Percentiles rank a stretch among this genome's conserved stretches.
These are phyloP conservation scores for Onygena corvina DNA, from an alignment of 2,329 filamentous ascomycete genomes.

Conservation along the genomic window DNA sequence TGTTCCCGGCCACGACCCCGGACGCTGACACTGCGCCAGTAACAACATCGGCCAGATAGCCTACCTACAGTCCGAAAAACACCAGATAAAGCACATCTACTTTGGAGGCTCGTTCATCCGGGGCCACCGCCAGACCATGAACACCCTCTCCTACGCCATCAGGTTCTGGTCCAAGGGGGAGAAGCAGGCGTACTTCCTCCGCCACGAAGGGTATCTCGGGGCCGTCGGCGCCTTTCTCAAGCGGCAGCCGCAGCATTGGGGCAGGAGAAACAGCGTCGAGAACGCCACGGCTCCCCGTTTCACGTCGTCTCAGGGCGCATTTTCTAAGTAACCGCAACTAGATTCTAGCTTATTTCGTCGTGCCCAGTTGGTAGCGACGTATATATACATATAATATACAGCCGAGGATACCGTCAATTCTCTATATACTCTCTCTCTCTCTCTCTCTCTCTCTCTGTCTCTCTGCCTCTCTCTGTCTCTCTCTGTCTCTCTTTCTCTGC, in stretches of 20 bases:
- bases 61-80: slow-evolving; percentile 92
- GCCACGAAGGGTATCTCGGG: slow-evolving; percentile 91
- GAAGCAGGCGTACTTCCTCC: slow-evolving; percentile 90
- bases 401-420: too few relatives aligned
- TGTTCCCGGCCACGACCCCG: neutral
- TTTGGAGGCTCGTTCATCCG: slow-evolving; percentile 96
- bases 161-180: slow-evolving; percentile 91
- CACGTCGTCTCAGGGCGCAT: neutral
- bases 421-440: neutral
- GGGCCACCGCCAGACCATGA: slow-evolving; percentile 93
- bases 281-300: slow-evolving; percentile 27
- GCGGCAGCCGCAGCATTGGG: slow-evolving; percentile 83
- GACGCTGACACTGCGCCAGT: slow-evolving; percentile 37
- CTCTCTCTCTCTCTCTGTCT: neutral
- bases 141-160: slow-evolving; percentile 91
- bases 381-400: neutral
- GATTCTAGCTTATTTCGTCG: neutral
- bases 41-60: slow-evolving; percentile 99
- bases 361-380: neutral
- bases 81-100: slow-evolving; percentile 83
- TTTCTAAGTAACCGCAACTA: neutral
- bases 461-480: neutral
- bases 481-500: neutral
- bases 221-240: slow-evolving; percentile 90
- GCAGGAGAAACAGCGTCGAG: slow-evolving; percentile 66